phyloP scores from a whole-genome alignment of 1,284 basidiomycete species.

The Neolentinus lepideus region DNA sequence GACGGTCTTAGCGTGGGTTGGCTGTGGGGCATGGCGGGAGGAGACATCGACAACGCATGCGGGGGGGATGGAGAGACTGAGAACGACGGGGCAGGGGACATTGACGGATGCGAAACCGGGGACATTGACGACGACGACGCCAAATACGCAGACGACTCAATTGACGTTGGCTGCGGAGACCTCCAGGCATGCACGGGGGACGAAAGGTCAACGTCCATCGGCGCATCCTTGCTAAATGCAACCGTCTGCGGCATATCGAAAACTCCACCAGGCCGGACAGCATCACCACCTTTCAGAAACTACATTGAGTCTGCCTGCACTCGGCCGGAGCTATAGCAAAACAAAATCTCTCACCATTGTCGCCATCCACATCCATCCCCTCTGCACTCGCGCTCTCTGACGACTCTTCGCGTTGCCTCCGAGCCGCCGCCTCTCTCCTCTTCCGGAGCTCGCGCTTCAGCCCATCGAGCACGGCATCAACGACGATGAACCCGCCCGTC shows the following conservation, averaged over 20 bases:
- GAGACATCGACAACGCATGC: background rate
- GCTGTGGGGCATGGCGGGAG: background rate
- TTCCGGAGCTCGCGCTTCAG: slow-evolving; percentile 57
- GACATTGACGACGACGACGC: background rate
- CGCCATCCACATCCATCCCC: slow-evolving; percentile 7
- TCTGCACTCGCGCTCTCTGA: slow-evolving; percentile 25
- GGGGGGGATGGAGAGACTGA: background rate
- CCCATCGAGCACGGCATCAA: slow-evolving; percentile 81
- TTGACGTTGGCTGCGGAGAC: background rate
- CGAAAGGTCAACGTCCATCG: background rate
- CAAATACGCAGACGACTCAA: background rate
- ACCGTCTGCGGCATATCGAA: background rate
- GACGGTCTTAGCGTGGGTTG: background rate
- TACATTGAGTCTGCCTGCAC: background rate
- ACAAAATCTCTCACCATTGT: background rate
- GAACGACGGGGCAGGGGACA: background rate
- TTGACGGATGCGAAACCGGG: background rate
- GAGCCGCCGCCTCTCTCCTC: slow-evolving; percentile 15
- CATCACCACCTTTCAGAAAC: too few relatives aligned
- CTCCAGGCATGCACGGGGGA: background rate
- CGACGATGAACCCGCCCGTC: slow-evolving; percentile 87
- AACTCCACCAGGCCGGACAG: background rate
- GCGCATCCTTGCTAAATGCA: background rate
- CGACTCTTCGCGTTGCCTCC: slow-evolving; percentile 12
- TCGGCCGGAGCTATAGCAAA: background rate